Conservation (phyloP, 768 basidiomycete genomes). For the Rhodotorula diobovata region DNA sequence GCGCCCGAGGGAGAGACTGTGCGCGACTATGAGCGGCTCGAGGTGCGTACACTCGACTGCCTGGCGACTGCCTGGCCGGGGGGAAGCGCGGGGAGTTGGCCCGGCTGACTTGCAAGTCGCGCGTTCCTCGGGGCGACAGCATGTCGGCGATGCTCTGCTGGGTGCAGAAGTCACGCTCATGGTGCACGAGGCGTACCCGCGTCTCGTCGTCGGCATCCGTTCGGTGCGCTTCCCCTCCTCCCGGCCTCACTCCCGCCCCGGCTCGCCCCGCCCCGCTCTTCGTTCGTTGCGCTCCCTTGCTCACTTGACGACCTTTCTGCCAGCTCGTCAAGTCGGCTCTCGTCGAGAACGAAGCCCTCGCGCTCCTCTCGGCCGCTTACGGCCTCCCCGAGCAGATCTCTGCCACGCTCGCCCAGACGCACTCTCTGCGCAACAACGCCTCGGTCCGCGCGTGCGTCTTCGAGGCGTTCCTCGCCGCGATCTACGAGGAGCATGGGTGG, state of each 20-base stretch:
- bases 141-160: conserved; percentile 25
- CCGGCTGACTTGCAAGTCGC: no score
- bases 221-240: not conserved
- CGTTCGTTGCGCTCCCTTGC: not conserved
- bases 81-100: no score
- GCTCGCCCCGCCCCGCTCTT: not conserved
- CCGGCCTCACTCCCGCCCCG: no score
- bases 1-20: not conserved
- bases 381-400: conserved; percentile 4
- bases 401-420: not conserved
- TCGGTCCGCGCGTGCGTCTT: conserved; percentile 19
- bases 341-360: conserved; percentile 15
- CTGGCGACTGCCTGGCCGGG: no score
- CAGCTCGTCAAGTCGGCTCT: conserved; percentile 21
- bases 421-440: not conserved
- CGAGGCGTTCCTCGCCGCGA: conserved; percentile 10
- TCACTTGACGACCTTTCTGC: not conserved
- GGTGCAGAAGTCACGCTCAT: conserved; percentile 6
- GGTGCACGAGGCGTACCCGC: conserved; percentile 9
- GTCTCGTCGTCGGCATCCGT: not conserved
- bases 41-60: no score
- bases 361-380: conserved; percentile 8
- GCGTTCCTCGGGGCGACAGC: not conserved
- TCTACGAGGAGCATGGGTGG: conserved; percentile 17
- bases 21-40: conserved; percentile 26